Conservation (phyloP, 2,329 filamentous ascomycete genomes). For the Sclerotinia sclerotiorum region DNA sequence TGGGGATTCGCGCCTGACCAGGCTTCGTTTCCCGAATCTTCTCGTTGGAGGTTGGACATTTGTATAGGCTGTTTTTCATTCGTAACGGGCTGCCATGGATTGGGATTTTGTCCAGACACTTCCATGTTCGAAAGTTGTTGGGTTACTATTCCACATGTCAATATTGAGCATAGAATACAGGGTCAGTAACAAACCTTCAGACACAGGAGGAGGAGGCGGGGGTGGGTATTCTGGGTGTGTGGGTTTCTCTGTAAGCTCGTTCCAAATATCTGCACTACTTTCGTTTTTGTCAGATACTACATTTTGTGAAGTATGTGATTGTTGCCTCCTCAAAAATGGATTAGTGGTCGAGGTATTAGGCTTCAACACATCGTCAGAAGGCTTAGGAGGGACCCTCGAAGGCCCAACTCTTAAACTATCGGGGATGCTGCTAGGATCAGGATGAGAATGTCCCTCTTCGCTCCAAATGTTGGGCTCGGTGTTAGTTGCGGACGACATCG, state of each 20-base stretch:
- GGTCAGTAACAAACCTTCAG: constrained; percentile 28
- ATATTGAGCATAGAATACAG: background rate
- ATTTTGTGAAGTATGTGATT: constrained; percentile 25
- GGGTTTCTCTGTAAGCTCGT: constrained; percentile 27
- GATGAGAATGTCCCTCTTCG: constrained; percentile 22
- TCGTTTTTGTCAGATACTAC: constrained; percentile 28
- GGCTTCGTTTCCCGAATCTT: constrained; percentile 37
- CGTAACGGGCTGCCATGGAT: constrained; percentile 39
- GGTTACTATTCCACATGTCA: constrained; percentile 23
- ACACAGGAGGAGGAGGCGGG: constrained; percentile 28
- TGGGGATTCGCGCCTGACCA: constrained; percentile 30
- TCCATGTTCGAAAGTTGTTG: constrained; percentile 35
- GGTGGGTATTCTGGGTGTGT: constrained; percentile 24
- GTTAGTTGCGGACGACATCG: constrained; percentile 27
- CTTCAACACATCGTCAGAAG: constrained; percentile 32
- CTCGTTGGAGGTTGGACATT: constrained; percentile 24
- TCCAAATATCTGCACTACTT: constrained; percentile 38
- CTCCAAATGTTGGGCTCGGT: constrained; percentile 34
- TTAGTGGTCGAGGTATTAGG: constrained; percentile 34
- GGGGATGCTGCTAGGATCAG: constrained; percentile 29
- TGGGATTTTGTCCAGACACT: constrained; percentile 34
- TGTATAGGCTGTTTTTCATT: constrained; percentile 31
- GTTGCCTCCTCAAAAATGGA: constrained; percentile 36
- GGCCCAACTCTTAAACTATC: constrained; percentile 36
- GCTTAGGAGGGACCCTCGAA: constrained; percentile 30